Conservation (phyloP, 768 basidiomycete species). For the Tylopilus vinaceipallidus region DNA sequence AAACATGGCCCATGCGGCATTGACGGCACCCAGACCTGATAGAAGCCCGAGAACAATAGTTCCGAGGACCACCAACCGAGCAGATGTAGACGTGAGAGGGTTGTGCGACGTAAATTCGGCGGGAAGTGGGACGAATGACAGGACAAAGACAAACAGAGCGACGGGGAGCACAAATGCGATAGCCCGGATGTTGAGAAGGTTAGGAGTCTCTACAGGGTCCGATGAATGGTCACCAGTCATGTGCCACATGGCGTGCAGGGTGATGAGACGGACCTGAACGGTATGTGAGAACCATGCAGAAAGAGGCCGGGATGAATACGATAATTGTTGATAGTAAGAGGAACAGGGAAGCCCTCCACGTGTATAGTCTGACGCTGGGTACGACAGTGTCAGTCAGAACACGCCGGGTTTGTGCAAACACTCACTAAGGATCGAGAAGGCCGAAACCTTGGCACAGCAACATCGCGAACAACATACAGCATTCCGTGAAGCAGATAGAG, state of each 20-base stretch:
- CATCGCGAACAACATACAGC: constrained; percentile 67
- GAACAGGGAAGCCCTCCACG: constrained; percentile 68
- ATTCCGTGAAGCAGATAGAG: constrained; percentile 71
- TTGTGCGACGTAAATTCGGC: constrained; percentile 41
- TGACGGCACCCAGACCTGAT: constrained; percentile 77
- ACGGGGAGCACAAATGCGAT: constrained; percentile 45
- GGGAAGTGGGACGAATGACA: constrained; percentile 72
- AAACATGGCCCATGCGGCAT: constrained; percentile 53
- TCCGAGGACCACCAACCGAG: constrained; percentile 72
- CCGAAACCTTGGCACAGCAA: constrained; percentile 68
- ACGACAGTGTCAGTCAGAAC: neutral
- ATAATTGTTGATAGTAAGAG: constrained; percentile 60
- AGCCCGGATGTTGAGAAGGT: constrained; percentile 19
- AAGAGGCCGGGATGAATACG: constrained; percentile 62
- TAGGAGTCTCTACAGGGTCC: constrained; percentile 21
- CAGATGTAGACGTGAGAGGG: constrained; percentile 46
- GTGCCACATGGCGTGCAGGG: neutral
- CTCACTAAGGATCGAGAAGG: constrained; percentile 54
- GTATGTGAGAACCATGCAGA: constrained; percentile 56
- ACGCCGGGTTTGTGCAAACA: constrained; percentile 10
- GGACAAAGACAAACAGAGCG: constrained; percentile 49
- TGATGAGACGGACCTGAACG: constrained; percentile 28
- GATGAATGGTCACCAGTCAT: constrained; percentile 1
- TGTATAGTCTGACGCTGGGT: constrained; percentile 56
- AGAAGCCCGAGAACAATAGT: constrained; percentile 76